Conservation (phyloP, 441 rosid genomes). For the Bocquillonia castaneifolia region DNA sequence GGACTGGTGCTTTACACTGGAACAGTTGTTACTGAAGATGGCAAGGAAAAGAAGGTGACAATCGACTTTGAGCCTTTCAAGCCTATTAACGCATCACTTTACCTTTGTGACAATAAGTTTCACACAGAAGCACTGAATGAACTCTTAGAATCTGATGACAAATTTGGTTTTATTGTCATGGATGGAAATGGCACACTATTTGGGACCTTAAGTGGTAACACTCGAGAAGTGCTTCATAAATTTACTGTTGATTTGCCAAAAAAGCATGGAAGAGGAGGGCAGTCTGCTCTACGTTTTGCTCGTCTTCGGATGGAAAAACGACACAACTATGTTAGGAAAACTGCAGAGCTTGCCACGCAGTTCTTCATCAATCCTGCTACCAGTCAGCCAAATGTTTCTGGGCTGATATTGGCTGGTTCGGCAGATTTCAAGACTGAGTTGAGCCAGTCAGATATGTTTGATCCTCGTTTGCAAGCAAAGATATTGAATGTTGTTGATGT, state of each 20-base stretch:
- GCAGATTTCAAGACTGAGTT: slow-evolving; percentile 88
- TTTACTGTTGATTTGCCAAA: slow-evolving; percentile 81
- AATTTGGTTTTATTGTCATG: slow-evolving; percentile 81
- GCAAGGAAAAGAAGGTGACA: slow-evolving; percentile 86
- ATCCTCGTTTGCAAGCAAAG: slow-evolving; percentile 82
- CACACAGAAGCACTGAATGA: slow-evolving; percentile 78
- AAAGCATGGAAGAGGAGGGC: slow-evolving; percentile 96
- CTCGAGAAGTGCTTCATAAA: slow-evolving; percentile 78
- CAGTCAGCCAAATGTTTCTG: slow-evolving; percentile 77
- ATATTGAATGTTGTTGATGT: slow-evolving; percentile 78
- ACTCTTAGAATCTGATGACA: slow-evolving; percentile 73
- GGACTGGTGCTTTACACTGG: slow-evolving; percentile 83
- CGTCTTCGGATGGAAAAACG: slow-evolving; percentile 90
- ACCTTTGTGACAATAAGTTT: slow-evolving; percentile 79
- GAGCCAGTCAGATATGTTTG: slow-evolving; percentile 81
- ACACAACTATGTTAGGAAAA: slow-evolving; percentile 79
- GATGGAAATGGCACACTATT: slow-evolving; percentile 81
- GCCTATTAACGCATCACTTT: slow-evolving; percentile 75
- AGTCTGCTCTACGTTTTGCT: slow-evolving; percentile 84
- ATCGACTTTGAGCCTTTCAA: slow-evolving; percentile 87
- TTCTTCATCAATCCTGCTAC: slow-evolving; percentile 80
- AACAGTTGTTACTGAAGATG: slow-evolving; percentile 73
- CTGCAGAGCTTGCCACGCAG: slow-evolving; percentile 84
- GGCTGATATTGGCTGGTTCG: slow-evolving; percentile 77
- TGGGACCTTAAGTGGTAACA: slow-evolving; percentile 78